phyloP scores from a whole-genome alignment of 2,329 filamentous ascomycete genomes.

The Hansfordia pulvinata region DNA sequence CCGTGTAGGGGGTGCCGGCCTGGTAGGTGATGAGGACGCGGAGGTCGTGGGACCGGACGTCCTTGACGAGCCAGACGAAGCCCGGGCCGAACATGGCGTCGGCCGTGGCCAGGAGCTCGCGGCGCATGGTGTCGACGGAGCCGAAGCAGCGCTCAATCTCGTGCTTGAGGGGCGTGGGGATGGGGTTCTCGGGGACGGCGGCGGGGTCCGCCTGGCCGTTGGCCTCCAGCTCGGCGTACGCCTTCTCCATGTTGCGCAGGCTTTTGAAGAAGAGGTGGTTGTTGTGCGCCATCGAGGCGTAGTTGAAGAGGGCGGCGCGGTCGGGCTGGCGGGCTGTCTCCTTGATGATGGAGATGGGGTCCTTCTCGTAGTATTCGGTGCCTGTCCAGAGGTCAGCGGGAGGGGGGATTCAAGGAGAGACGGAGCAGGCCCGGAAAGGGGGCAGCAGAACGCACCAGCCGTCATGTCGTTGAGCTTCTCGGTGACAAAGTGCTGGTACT shows the following conservation, averaged over 20 bases:
- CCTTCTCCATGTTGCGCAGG: slow-evolving; percentile 19
- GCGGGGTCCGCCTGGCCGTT: slow-evolving; percentile 3
- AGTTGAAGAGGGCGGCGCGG: slow-evolving; percentile 77
- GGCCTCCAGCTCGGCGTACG: slow-evolving; percentile 7
- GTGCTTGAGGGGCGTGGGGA: slow-evolving; percentile 39
- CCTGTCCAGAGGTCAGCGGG: slow-evolving; percentile 26
- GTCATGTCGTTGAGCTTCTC: slow-evolving; percentile 64
- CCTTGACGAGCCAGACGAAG: slow-evolving; percentile 86
- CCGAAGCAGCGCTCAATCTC: slow-evolving; percentile 62
- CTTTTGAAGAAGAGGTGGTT: slow-evolving; percentile 69
- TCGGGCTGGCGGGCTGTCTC: slow-evolving; percentile 66
- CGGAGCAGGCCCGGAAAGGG: slow-evolving; percentile 1
- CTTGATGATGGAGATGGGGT: slow-evolving; percentile 55
- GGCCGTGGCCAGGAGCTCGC: slow-evolving; percentile 69
- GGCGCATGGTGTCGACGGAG: slow-evolving; percentile 67
- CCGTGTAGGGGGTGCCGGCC: slow-evolving; percentile 76
- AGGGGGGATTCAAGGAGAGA: slow-evolving; percentile 1
- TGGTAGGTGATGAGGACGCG: slow-evolving; percentile 81
- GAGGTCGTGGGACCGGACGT: slow-evolving; percentile 26
- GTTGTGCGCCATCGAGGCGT: slow-evolving; percentile 93
- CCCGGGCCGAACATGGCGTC: slow-evolving; percentile 91
- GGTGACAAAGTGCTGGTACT: slow-evolving; percentile 65
- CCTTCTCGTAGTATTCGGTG: slow-evolving; percentile 46
- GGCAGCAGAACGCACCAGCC: slow-evolving; percentile 41
- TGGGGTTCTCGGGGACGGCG: slow-evolving; percentile 18